Evolutionary conservation across 2,329 filamentous ascomycete species (phyloP).

Genomic region (Colletotrichum australisinense): DNA sequence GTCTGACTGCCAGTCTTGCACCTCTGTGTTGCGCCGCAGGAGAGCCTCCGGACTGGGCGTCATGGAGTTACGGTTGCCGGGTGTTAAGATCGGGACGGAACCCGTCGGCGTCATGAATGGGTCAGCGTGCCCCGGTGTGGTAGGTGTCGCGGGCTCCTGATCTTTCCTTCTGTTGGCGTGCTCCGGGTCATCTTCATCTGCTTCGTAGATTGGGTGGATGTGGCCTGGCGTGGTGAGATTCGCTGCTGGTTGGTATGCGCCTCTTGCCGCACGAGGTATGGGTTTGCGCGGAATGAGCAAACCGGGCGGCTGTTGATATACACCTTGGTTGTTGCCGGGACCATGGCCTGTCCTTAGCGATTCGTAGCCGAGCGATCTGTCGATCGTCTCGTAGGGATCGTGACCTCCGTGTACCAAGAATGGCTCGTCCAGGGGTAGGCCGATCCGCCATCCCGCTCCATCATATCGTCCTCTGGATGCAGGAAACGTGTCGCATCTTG

Average conservation of each 20-base stretch:
- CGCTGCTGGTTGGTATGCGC: slow-evolving; percentile 35
- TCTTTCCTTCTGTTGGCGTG: slow-evolving; percentile 39
- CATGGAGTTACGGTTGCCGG: slow-evolving; percentile 47
- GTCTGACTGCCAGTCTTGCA: slow-evolving; percentile 68
- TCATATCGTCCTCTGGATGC: slow-evolving; percentile 57
- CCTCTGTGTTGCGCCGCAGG: slow-evolving; percentile 58
- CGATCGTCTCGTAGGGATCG: slow-evolving; percentile 54
- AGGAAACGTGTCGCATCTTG: slow-evolving; percentile 62
- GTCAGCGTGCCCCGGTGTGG: slow-evolving; percentile 54
- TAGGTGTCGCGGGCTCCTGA: slow-evolving; percentile 45
- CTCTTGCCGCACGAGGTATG: slow-evolving; percentile 39
- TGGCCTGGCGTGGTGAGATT: slow-evolving; percentile 44
- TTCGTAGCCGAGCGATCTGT: slow-evolving; percentile 62
- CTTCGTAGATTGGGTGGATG: slow-evolving; percentile 70
- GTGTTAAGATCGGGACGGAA: slow-evolving; percentile 40
- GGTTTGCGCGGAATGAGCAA: slow-evolving; percentile 48
- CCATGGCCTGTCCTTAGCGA: slow-evolving; percentile 51
- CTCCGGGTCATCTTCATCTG: slow-evolving; percentile 63
- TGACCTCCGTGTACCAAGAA: slow-evolving; percentile 58
- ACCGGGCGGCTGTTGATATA: slow-evolving; percentile 33
- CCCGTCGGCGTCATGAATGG: slow-evolving; percentile 61
- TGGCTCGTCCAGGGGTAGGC: slow-evolving; percentile 45
- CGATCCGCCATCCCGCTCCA: slow-evolving; percentile 50
- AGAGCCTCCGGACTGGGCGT: slow-evolving; percentile 56
- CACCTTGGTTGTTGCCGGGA: slow-evolving; percentile 39